Base-by-base conservation (phyloP, 192 early-diverging fungal species). In the Coemansia sp. region DNA sequence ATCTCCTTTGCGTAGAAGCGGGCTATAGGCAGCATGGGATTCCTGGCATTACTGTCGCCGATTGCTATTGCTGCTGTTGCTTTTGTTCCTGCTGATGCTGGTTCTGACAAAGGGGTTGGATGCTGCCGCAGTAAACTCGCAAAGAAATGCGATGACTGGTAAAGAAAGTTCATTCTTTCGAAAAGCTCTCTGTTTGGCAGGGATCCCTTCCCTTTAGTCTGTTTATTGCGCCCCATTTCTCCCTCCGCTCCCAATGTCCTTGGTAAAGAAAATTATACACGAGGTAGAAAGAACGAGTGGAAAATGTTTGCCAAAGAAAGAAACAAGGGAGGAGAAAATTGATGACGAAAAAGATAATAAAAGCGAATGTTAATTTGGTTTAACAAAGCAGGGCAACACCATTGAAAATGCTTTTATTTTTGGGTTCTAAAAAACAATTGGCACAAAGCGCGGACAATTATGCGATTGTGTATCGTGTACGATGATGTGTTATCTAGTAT, bases 121-220 rank as follows among this genome's bases (percentile, higher is more conserved):
- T 32, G 58, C 19, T 57, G 22, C 22, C 13, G 60, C 36, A 15
- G 46, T 61, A 18, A 49, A 13, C 56, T 48, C 10, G 78, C 69
- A 21, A 64, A 69, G 60, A 76, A 72, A 36, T 73, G 78, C 7
- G 78, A 63, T 32, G 78, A 76, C 41, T 81, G 78, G 54, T 70
- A 72, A 5, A 81, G 70, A 67, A 81, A 81, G 60, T 73, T 81
- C 73, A 81, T 76, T 57, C 78, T 65, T 65, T 81, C 70, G 26
- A 55, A 81, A 36, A 72, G 60, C 61, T 81, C 78, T 42, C 78
- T 74, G 59, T 70, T 74, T 32, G 78, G 78, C 63, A 81, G 60
- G 18, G 43, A 40, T 19, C 77, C 74, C 22, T 54, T 42, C 26
- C 47, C 48, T 32, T 46, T 54, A 54, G 21, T 41, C 26, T 60